Percentiles rank a stretch among this genome's conserved stretches.
Conservation (phyloP, 768 basidiomycete species). For the Termitomyces sp. region DNA sequence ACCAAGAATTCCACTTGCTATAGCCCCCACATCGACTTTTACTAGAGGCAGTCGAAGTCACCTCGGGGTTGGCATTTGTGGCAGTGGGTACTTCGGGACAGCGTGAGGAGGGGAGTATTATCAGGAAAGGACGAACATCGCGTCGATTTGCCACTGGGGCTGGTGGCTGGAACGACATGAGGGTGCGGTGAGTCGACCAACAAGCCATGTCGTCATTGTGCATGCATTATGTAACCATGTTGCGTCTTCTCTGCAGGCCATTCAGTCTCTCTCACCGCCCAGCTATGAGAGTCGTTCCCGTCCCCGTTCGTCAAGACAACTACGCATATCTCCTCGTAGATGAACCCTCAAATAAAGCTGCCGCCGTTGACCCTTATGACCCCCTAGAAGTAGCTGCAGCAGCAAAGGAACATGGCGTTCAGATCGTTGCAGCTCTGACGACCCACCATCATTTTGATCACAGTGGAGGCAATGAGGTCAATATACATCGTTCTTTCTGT, state of each 20-base stretch:
- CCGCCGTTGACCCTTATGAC: slow-evolving; percentile 80
- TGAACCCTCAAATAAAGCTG: slow-evolving; percentile 60
- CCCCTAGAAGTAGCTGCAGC: slow-evolving; percentile 62
- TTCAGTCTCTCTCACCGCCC: slow-evolving; percentile 10
- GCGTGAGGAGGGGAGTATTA: too few species aligned
- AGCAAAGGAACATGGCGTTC: slow-evolving; percentile 58
- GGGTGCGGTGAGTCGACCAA: too few species aligned
- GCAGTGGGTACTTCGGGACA: too few species aligned
- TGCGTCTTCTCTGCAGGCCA: slow-evolving; percentile 16
- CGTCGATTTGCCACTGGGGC: too few species aligned
- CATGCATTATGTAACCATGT: neutral
- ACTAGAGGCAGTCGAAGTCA: neutral
- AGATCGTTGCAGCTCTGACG: slow-evolving; percentile 72
- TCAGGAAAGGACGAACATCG: too few species aligned
- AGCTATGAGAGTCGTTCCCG: slow-evolving; percentile 72
- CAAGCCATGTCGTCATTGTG: neutral
- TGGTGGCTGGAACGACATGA: neutral
- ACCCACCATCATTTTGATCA: slow-evolving; percentile 95
- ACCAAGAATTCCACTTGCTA: slow-evolving; percentile 54
- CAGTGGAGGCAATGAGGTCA: slow-evolving; percentile 80
- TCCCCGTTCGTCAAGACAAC: slow-evolving; percentile 80
- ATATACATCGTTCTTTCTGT: slow-evolving; percentile 9
- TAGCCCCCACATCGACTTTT: slow-evolving; percentile 36
- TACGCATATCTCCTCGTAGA: slow-evolving; percentile 85
- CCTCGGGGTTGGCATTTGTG: too few species aligned